Conservation (phyloP, 768 basidiomycete genomes). For the Exsudoporus frostii region DNA sequence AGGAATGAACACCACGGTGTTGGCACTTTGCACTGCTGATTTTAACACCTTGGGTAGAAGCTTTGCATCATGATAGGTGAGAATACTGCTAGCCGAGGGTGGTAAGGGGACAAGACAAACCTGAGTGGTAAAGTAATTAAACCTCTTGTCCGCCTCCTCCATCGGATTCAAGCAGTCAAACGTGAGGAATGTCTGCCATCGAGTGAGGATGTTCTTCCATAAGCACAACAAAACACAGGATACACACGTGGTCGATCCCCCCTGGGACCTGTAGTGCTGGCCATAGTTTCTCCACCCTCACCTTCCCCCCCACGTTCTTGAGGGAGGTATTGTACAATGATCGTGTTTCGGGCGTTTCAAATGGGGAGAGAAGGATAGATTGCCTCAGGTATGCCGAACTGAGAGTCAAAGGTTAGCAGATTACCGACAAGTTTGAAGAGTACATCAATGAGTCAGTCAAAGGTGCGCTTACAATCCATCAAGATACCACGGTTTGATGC, state of each 20-base stretch:
- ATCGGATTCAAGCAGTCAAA: slow-evolving; percentile 71
- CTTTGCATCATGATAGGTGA: slow-evolving; percentile 35
- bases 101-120: slow-evolving; percentile 35
- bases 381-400: slow-evolving; percentile 88
- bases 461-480: slow-evolving; percentile 77
- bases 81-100: not conserved
- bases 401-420: not conserved
- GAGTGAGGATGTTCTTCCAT: not conserved
- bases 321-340: slow-evolving; percentile 71
- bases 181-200: slow-evolving; percentile 58
- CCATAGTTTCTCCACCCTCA: slow-evolving; percentile 68
- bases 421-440: slow-evolving; percentile 47
- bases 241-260: slow-evolving; percentile 75
- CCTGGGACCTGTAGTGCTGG: slow-evolving; percentile 73
- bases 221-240: not conserved
- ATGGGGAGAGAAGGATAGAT: slow-evolving; percentile 80
- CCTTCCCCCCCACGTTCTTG: slow-evolving; percentile 82
- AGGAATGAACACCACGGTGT: slow-evolving; percentile 86
- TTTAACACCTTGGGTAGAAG: slow-evolving; percentile 79
- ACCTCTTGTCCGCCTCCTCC: slow-evolving; percentile 84
- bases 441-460: slow-evolving; percentile 51
- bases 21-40: slow-evolving; percentile 89
- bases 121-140: slow-evolving; percentile 84
- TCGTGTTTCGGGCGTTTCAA: slow-evolving; percentile 87
- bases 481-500: slow-evolving; percentile 97